Evolutionary conservation across 2,329 filamentous ascomycete species (phyloP), one percentile per base, ranked within the genome.

Genomic region (Phoma herbarum): DNA sequence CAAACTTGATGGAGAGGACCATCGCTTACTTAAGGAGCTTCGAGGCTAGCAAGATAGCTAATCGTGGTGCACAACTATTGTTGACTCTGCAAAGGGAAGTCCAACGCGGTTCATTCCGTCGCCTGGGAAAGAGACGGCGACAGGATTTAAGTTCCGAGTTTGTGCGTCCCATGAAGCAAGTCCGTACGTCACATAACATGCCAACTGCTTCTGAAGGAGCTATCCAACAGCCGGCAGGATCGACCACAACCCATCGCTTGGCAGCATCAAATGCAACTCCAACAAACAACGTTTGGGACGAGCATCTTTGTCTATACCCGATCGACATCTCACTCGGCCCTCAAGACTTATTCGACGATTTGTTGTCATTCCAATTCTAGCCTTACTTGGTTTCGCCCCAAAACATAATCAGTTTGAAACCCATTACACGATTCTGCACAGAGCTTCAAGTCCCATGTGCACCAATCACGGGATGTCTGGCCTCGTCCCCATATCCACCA

Each of bases 61-160:
- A 49, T 18, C 62, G 64, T 16, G 64, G 64, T 14, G 57, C 57
- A n/a, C 49, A 62, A 4, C 48, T 66, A 12, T 47, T 66, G 11
- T 48, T 44, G 9, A 46, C 51, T 12, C 12, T 65, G 29, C 53
- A 59, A 20, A n/a, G 41, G 16, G 64, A 65, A 28, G 25, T 66
- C 3, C 33, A 54, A 25, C 26, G 2, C 60, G 45, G 26, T 20
- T 57, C 20, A 31, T 46, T 45, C n/a, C 29, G 42, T 22, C 22
- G 42, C 18, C 7, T 29, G 14, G 50, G 50, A 11, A 52, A 45
- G 8, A 52, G 29, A 22, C 50, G 23, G 3, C 50, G 42, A 6
- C 29, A 16, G 10, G 14, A 18, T 18, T 29, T 6, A 39, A n/a
- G 25, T 4, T 10, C 3, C 8, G 3, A 29, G 2, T 10, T 8